Base-by-base conservation (phyloP, 768 basidiomycete genomes). In the Rhizopogon rudus region DNA sequence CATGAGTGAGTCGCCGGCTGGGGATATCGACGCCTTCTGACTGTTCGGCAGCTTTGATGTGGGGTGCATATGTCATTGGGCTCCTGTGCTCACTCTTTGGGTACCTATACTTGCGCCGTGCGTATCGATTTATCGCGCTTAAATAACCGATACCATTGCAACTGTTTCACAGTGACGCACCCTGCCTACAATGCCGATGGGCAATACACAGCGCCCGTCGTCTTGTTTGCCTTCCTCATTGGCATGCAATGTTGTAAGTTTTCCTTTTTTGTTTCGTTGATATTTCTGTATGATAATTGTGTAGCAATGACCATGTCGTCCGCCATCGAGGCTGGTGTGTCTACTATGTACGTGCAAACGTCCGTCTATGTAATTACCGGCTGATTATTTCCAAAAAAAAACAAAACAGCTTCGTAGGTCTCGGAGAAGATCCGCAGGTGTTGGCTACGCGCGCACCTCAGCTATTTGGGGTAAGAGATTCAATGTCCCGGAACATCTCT, bases 321-420 rank as follows among this genome's bases (percentile, higher is more conserved):
- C 12, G 83, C 87, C 3, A 83, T 91, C 60, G 90, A 93, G 65
- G 90, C 89, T 13, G 92, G 91, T 49, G 91, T 93, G 1, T 92
- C 90, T 2, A 93, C 91, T 2, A 91, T 93, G 83, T 90, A 67
- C 59, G 80, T 65, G 28, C 37, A 37, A 6, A 37, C 14, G 33
- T 17, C 14, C 8, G 25, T 28, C 4, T 6, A 50, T 13, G 14
- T 10, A 46, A 5, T 41, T 33, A 44, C 37, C 22, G 44, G 51
- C 8, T 41, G 28, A 45, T 51, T 31, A 40, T 41, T 52, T 7
- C 31, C 8, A 33, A 37, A 8, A 14, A 33, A 37, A 8, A 14
- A n/a, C n/a, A 14, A 37, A 1, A 33, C 53, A 88, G 87, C 37
- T 91, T 93, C 65, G 91, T 93, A 33, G 91, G 90, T 7, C 76